These are phyloP conservation scores for Mycosphaerella sp. DNA, from an alignment of 2,329 filamentous ascomycete genomes.

Conservation along the genomic window DNA sequence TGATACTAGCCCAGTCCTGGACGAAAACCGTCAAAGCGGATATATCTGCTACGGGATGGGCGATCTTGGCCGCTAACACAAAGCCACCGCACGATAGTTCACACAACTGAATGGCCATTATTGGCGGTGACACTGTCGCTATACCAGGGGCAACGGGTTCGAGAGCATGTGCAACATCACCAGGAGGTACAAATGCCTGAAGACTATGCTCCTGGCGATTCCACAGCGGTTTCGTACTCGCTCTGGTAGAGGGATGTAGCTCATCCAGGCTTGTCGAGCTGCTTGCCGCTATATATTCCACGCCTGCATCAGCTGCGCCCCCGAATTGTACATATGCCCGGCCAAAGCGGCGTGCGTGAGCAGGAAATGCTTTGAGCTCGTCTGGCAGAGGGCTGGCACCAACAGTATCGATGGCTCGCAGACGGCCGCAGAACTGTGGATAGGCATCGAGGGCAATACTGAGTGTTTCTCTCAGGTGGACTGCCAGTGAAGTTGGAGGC, in stretches of 20 bases:
- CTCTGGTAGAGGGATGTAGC: background rate
- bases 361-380: background rate
- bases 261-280: background rate
- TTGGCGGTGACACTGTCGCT: background rate
- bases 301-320: background rate
- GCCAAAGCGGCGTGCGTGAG: background rate
- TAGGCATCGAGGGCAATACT: background rate
- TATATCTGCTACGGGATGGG: background rate
- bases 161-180: background rate
- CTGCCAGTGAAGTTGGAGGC: background rate
- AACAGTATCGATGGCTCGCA: background rate
- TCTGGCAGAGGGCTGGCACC: background rate
- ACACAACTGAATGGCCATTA: background rate
- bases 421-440: background rate
- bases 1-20: background rate
- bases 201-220: background rate
- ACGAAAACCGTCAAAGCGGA: background rate
- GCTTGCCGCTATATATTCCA: background rate
- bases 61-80: background rate
- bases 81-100: background rate
- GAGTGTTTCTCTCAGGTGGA: background rate
- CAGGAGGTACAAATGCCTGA: background rate
- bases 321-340: background rate
- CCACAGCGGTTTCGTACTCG: background rate
- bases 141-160: background rate